These are phyloP conservation scores for Microbotryum saponariae DNA, from an alignment of 1,284 basidiomycete genomes.

Conservation along the genomic window DNA sequence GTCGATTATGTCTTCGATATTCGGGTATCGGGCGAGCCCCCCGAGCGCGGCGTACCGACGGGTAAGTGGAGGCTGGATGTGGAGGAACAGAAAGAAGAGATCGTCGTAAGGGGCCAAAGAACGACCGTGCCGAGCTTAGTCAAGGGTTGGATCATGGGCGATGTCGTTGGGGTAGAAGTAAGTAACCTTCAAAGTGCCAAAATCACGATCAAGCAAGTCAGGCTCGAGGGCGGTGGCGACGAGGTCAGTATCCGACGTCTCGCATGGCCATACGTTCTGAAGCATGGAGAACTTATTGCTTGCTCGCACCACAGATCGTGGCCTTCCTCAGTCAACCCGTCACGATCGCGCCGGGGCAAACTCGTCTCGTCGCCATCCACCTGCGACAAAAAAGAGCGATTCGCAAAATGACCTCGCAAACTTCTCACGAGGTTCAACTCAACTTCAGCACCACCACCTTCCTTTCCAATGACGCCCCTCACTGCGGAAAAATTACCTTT, in stretches of 20 bases:
- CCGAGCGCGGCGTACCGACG: not conserved
- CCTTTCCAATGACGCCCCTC: slow-evolving; percentile 30
- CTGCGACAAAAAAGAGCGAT: slow-evolving; percentile 43
- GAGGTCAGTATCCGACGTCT: too few species aligned
- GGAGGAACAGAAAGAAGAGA: not conserved
- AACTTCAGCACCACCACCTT: slow-evolving; percentile 14
- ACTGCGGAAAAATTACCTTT: slow-evolving; percentile 9
- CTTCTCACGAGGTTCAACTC: not conserved
- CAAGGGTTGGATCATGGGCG: slow-evolving; percentile 6
- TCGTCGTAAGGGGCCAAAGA: not conserved
- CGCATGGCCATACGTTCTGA: too few species aligned
- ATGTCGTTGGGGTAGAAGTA: slow-evolving; percentile 1
- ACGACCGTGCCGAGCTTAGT: not conserved
- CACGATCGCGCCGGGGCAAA: slow-evolving; percentile 56
- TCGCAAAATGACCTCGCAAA: slow-evolving; percentile 10
- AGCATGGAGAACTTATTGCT: slow-evolving; percentile 55
- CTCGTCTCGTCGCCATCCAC: slow-evolving; percentile 51
- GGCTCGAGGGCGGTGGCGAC: slow-evolving; percentile 46
- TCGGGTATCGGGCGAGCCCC: not conserved
- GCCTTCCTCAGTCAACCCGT: slow-evolving; percentile 41
- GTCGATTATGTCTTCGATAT: slow-evolving; percentile 1
- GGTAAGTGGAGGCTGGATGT: not conserved
- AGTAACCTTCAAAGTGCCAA: slow-evolving; percentile 34
- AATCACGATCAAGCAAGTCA: slow-evolving; percentile 51
- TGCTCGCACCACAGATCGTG: slow-evolving; percentile 52